Evolutionary conservation across 2,329 filamentous ascomycete species (phyloP), one percentile per base, ranked within the genome.

Genomic region (Ceratocystis harringtonii): DNA sequence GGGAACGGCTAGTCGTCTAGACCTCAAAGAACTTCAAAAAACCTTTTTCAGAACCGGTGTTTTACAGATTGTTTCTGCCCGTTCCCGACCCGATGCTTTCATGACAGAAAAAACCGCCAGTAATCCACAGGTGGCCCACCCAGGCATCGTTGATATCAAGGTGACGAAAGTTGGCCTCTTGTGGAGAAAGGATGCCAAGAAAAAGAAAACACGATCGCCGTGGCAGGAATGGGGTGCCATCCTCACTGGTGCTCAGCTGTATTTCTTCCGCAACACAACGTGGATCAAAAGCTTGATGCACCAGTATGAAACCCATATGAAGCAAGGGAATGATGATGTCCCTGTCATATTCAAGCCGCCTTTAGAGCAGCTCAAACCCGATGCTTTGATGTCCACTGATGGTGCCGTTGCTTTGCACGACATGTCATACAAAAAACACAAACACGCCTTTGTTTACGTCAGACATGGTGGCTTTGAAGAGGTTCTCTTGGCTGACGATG

Each of bases 151-250:
- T 10, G 92, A 97, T 74, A 95, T 99, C 72, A 96, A 96, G 70
- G 88, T 97, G 58, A 96, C 92, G 57, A 99, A 97, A 74, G 92
- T 99, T 62, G 94, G 94, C 3, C 78, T 96, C 1, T 74, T 99
- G 41, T 99, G 94, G 94, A 85, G 94, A 57, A 99, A 99, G 73
- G 91, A 96, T 69, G 78, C 82, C 1, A 96, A 95, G 77, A 96
- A 92, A 76, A 92, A 94, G 76, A 95, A 95, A 75, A 88, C 91
- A 0, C 84, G 92, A 55, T 96, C 92, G 10, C 92, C 94, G 1
- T 99, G 94, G 94, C 92, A 96, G 73, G 94, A 99, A 80, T 99
- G 94, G 94, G 94, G 94, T 63, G 94, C 91, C 28, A 88, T 99
- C 67, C 81, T 99, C 36, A 99, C 94, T 0, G 90, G 92, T n/a